These are phyloP conservation scores for Termitomyces sp. DNA, from an alignment of 768 basidiomycete species.

Conservation along the genomic window DNA sequence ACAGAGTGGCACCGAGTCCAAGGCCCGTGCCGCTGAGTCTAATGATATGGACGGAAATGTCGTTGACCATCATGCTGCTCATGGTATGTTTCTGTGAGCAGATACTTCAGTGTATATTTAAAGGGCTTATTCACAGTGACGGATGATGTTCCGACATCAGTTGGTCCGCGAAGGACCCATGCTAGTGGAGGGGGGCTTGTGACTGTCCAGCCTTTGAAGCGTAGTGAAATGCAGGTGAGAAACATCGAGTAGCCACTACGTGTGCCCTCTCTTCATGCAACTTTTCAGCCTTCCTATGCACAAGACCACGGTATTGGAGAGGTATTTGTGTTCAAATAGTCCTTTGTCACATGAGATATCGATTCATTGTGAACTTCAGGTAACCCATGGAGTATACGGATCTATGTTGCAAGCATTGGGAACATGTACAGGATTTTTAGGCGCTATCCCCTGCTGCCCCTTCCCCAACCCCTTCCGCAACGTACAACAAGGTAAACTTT, in stretches of 20 bases:
- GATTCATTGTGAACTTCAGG: slow-evolving; percentile 24
- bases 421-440: slow-evolving; percentile 54
- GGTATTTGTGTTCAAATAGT: slow-evolving; percentile 22
- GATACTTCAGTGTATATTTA: background rate
- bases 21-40: slow-evolving; percentile 44
- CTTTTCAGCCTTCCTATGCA: slow-evolving; percentile 75
- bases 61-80: slow-evolving; percentile 64
- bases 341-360: background rate
- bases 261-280: background rate
- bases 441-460: slow-evolving; percentile 81
- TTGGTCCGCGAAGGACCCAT: slow-evolving; percentile 25
- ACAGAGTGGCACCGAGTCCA: slow-evolving; percentile 37
- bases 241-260: slow-evolving; percentile 7
- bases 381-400: slow-evolving; percentile 84
- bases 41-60: slow-evolving; percentile 48
- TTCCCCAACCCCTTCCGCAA: slow-evolving; percentile 81
- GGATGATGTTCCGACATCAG: slow-evolving; percentile 38
- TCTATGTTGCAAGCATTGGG: slow-evolving; percentile 74
- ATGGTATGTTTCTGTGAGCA: slow-evolving; percentile 41
- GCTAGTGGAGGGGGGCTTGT: slow-evolving; percentile 43
- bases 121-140: slow-evolving; percentile 42
- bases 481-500: slow-evolving; percentile 66
- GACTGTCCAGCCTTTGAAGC: slow-evolving; percentile 79
- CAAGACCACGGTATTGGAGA: slow-evolving; percentile 77
- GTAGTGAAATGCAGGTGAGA: slow-evolving; percentile 79